Base-by-base conservation (phyloP, 306 rosid species). In the Glycine tomentella region DNA sequence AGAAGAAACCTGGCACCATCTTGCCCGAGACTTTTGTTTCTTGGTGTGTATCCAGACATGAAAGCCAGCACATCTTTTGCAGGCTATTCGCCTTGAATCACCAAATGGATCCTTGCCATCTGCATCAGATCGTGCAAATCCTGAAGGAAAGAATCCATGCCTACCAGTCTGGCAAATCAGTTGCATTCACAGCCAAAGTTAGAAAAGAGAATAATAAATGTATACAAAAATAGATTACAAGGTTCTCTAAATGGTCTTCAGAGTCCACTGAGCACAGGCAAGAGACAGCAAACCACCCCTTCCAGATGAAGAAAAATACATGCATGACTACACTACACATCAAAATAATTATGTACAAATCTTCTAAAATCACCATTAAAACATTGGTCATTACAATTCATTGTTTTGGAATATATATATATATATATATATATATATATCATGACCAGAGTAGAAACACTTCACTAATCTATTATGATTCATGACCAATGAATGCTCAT, bases 1-100 rank as follows among this genome's bases (percentile, higher is more conserved):
- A 81, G 83, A 82, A 84, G 71, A 80, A 77, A 95, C 99, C 98
- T 96, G 99, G 87, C 99, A 96, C 98, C 97, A 96, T 90, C 99
- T 89, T 66, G 98, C 97, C 75, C 84, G 94, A 71, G 97, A 83
- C 86, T 96, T 96, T 64, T 88, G 84, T 84, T 93, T 96, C 86
- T 81, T 84, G 25, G 98, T 96, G 82, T 87, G 94, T 77, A 86
- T 70, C 99, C 99, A 96, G 9, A 89, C 59, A 84, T 96, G 99
- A 87, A 87, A 90, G 69, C 87, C 80, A 69, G 90, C 90, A 81
- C 99, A 96, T 69, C 86, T 96, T 86, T 93, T 93, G 91, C 99
- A 96, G 38, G 88, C 93, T 76, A 93, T 92, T 82, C 84, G 86
- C 84, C 97, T 93, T 64, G 94, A 90, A 46, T 96, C 94, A 69